Base-by-base conservation (phyloP, 495 filamentous ascomycete genomes). In the Platismatia glauca region DNA sequence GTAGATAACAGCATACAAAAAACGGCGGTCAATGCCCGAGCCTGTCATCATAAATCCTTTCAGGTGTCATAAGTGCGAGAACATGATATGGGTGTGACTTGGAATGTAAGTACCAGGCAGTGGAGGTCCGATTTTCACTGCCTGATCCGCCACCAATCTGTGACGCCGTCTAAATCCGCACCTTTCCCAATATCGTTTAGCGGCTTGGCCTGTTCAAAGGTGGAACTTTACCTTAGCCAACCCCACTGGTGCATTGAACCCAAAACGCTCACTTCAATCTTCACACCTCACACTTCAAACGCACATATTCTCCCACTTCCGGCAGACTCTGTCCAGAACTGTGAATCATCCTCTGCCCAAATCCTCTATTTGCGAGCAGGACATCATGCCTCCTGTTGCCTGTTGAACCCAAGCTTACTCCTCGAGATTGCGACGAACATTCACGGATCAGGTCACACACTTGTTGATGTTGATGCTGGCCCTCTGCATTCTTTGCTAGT, bases 391-490 rank as follows among this genome's bases (percentile, higher is more conserved):
- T 53, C n/a, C 50, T 18, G 13, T 18, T 33, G 6, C 29, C 27
- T 15, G 16, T 29, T 41, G 38, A 56, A n/a, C 27, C 39, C 29
- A 11, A 34, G 37, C 5, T 7, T 35, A 38, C 22, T 29, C 20
- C 35, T 31, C 4, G 16, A 20, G 38, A 62, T 33, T 62, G 52
- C 60, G 60, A 56, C 60, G 50, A 35, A 55, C 48, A 44, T 15
- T 16, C 27, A 24, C 60, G 20, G 38, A 39, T 3, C 24, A 27
- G 22, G 16, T 41, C 35, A 33, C 31, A 31, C n/a, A n/a, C n/a
- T n/a, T n/a, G n/a, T n/a, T n/a, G 48, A 35, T 46, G 35, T 35
- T 41, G 18, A 56, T 33, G 6, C 13, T 43, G 35, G 13, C 37
- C 50, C n/a, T 43, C 18, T 9, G 31, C 27, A 31, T 55, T 43